These are phyloP conservation scores for Ramaria sp. DNA, from an alignment of 768 basidiomycete genomes.

Conservation along the genomic window DNA sequence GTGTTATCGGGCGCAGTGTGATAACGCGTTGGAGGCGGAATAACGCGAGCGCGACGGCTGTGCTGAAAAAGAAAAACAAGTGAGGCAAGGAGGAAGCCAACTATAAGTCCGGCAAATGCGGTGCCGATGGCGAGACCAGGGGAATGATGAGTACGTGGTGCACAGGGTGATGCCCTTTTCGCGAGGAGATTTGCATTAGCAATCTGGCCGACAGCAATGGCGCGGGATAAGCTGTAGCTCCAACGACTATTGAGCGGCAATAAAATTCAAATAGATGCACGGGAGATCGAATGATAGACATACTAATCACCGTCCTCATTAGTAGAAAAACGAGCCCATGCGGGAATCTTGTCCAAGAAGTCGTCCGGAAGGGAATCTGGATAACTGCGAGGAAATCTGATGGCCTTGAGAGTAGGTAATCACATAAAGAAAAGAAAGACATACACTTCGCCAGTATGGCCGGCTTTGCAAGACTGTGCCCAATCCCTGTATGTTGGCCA, in stretches of 20 bases:
- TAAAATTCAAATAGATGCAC: neutral
- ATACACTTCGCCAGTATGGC: slow-evolving; percentile 2
- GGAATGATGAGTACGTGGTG: neutral
- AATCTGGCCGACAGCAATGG: neutral
- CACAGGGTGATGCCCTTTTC: neutral
- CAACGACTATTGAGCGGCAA: neutral
- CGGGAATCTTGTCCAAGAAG: neutral
- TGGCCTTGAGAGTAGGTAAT: neutral
- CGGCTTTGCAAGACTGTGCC: slow-evolving; percentile 1
- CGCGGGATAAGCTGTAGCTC: slow-evolving; percentile 6
- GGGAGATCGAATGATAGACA: neutral
- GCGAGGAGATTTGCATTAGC: neutral
- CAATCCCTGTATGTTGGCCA: slow-evolving; percentile 7
- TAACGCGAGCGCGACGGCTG: slow-evolving; percentile 3
- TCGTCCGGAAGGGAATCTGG: neutral
- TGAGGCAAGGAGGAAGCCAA: neutral
- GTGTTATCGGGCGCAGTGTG: slow-evolving; percentile 9
- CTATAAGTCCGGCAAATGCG: slow-evolving; percentile 2
- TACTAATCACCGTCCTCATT: slow-evolving; percentile 6
- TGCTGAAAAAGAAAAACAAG: neutral
- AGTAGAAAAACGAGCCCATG: slow-evolving; percentile 4
- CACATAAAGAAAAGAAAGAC: neutral
- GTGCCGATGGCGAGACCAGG: slow-evolving; percentile 5
- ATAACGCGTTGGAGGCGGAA: slow-evolving; percentile 6
- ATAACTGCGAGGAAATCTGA: neutral